Base-by-base conservation (phyloP, 148 eudicot genomes). In the Cornus florida region DNA sequence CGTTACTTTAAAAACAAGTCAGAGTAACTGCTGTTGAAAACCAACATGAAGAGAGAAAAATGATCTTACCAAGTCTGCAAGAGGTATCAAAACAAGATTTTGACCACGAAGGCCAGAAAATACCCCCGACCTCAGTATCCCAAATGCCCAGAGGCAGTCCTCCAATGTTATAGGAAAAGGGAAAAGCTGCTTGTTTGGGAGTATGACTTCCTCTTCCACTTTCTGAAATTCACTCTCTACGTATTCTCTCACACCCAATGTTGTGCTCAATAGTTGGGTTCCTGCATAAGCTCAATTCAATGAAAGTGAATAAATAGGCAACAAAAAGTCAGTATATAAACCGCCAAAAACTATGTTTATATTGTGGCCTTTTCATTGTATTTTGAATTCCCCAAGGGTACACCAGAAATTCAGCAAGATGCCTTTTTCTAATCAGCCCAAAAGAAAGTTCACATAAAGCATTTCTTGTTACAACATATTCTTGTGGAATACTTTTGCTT, bases 111-210 rank as follows among this genome's bases (percentile, higher is more conserved):
- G 90, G 46, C 95, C 94, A 64, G 98, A 92, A 80, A 94, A 97
- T 69, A 97, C 99, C 82, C 98, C 88, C 70, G 99, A 97, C 84
- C 97, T 87, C 80, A 94, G 89, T 76, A 94, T 92, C 73, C 98
- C 99, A 81, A 97, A 97, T 33, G 97, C 98, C 99, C 99, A 97
- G 19, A 92, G 74, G 88, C 94, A 97, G 81, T 97, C 98, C 46
- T 94, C 92, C 19, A 84, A 69, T 67, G 94, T 89, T 84, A 97
- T 74, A 24, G 88, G 84, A 70, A 82, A 87, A 57, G 95, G 97
- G 82, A 97, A 97, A 64, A 97, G 97, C 83, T 84, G 78, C 89
- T 87, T 86, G 82, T 96, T 72, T 62, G 87, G 87, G 72, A 90
- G 86, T 78, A 93, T 79, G 73, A 97, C 87, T 80, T 94, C 89